Evolutionary conservation across 306 rosid genomes (phyloP), one percentile per base, ranked within the genome.

Genomic region (Gastrolobium bilobum): DNA sequence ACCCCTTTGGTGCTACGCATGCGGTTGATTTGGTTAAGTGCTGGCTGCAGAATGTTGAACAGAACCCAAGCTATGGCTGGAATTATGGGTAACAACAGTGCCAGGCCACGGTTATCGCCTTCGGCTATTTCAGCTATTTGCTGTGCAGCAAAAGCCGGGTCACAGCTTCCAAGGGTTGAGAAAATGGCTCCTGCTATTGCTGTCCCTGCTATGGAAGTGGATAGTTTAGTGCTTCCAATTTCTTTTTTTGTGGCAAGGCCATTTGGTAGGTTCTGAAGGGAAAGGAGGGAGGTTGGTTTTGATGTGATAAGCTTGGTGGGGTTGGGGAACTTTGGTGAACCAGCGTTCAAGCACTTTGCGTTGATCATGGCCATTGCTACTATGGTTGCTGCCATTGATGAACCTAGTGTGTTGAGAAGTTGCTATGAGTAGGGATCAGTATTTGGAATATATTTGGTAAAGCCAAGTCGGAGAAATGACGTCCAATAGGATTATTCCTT

Each of bases 51-150:
- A 54, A 94, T 94, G 91, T 94, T 94, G 86, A 81, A 94, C 5
- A 94, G 91, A 43, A 94, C 98, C 98, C 98, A 94, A 9, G 79
- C 97, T 20, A 94, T 80, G 71, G 97, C 97, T 6, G 97, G 97
- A 39, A 89, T 65, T 31, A 94, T 53, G 40, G 97, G 97, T 2
- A 94, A 74, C 87, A 94, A 50, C 10, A 94, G 88, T 0, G 97
- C 97, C 3, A 84, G 26, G 1, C 98, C 98, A 2, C 97, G 93
- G 95, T 83, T 94, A 71, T 94, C 98, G 0, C 95, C 97, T 34
- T 85, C 97, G 0, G 97, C 98, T 37, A 91, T 71, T 14, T 89
- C 91, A 4, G 93, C 95, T 13, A 92, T 74, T 40, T 92, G 94
- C n/a, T 94, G 98, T 7, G 87, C 91, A 0, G 98, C 98, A 15